Evolutionary conservation across 1,284 basidiomycete genomes (phyloP), one percentile per base, ranked within the genome.

Genomic region (Termitomyces sp.): DNA sequence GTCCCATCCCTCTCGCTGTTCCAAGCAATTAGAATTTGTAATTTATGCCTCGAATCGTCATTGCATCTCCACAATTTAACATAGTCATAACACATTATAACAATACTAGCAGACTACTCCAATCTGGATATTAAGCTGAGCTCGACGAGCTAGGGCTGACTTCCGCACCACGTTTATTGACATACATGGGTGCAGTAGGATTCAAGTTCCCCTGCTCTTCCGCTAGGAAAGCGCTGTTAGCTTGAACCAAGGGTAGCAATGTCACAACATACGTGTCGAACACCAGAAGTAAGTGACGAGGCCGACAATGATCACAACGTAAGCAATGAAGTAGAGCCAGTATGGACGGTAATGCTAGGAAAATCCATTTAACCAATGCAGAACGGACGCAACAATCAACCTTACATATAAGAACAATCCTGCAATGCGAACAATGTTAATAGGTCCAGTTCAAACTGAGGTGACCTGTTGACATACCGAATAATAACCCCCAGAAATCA

Each of bases 321-420:
- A 92, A 0, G 90, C 79, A 55, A 83, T 71, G 69, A 92, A 92
- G 76, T 92, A 92, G 10, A 92, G 76, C 89, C 89, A 92, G 74
- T 82, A 92, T 2, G 89, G 88, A 26, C 71, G 69, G 72, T 83
- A 91, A 61, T 90, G 85, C 89, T 92, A 58, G 48, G 21, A 40
- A 50, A 40, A 58, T 30, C 17, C 4, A 39, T 19, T 46, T 45
- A 47, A n/a, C 33, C 33, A 57, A 30, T 31, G 19, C 33, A 8
- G 44, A 24, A 56, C 52, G 5, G 7, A 56, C 4, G 30, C 12
- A 55, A 38, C 15, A 42, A 34, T 21, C 46, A 17, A 26, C 71
- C 82, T 62, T 65, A 86, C 83, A 67, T 80, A 88, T 56, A 88
- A 74, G 70, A 84, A 83, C 34, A 90, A 67, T 4, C 87, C 86